Evolutionary conservation across 2,329 filamentous ascomycete species (phyloP), one percentile per base, ranked within the genome.

Genomic region (Aspergillus glaucus): DNA sequence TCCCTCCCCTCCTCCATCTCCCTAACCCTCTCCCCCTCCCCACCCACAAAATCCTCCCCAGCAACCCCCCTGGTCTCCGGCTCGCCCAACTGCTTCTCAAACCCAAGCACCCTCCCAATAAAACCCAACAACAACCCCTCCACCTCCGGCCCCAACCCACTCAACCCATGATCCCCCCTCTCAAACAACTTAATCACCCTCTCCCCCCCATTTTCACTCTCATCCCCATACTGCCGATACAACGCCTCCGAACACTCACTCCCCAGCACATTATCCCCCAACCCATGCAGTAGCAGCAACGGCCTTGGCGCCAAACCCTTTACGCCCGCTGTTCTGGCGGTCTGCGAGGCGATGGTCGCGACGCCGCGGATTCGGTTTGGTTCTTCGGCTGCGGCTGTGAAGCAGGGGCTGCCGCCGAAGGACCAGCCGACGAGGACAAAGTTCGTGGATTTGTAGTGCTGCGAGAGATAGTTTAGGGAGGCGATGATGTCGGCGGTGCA

Each of bases 361-460:
- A 69, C 67, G 2, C 68, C 70, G 0, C 63, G 48, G 19, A 68
- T 58, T 4, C 71, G 55, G 24, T 61, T 48, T 3, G 56, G 56
- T 41, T 67, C 65, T 12, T 53, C 30, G 3, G 58, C 65, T 6
- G 60, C 70, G 10, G 66, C 62, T 0, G 64, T 67, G 55, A 72
- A 70, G 15, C 69, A 71, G 0, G 70, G 70, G 17, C 68, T 70
- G 5, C 70, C 66, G 17, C 72, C 69, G 45, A 74, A 73, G 9
- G 65, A 70, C 71, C 70, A 74, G 42, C 72, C 71, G 1, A 72
- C 61, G 12, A 74, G 50, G 5, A 73, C 69, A 53, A 73, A 72
- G 21, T 53, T 59, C n/a, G 49, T 50, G 1, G 68, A 56, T 0
- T 52, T 57, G 51, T 62, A 67, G 22, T 57, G 50, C 12, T 61